A percentile compares a stretch with the other conserved stretches of the same genome.
These are phyloP conservation scores for Erigeron philadelphicus DNA, from an alignment of 140 eudicot genomes.

Conservation along the genomic window DNA sequence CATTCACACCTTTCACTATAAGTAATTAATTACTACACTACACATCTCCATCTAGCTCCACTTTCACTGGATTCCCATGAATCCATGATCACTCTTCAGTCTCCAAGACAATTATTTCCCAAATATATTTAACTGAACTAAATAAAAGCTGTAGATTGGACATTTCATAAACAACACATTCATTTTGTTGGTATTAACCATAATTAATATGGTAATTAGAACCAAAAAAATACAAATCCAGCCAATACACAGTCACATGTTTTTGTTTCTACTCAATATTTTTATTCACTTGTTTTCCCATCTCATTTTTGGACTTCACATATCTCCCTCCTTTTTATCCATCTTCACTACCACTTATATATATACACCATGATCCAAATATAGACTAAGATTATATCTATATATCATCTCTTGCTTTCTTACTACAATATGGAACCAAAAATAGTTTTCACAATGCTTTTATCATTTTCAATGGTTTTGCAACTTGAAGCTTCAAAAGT, in stretches of 20 bases:
- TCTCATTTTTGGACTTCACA: conserved; percentile 23
- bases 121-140: background rate
- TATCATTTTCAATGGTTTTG: conserved; percentile 25
- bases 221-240: conserved; percentile 17
- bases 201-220: conserved; percentile 5
- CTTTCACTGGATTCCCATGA: conserved; percentile 32
- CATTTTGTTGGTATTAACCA: conserved; percentile 21
- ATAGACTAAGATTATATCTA: background rate
- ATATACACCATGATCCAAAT: background rate
- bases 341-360: conserved; percentile 8
- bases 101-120: background rate
- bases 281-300: conserved; percentile 6
- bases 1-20: conserved; percentile 12
- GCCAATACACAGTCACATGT: conserved; percentile 81
- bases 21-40: background rate
- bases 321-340: conserved; percentile 23
- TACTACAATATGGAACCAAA: conserved; percentile 31
- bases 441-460: conserved; percentile 10
- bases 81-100: background rate
- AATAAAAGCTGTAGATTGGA: conserved; percentile 17
- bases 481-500: conserved; percentile 40
- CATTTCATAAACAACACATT: conserved; percentile 11
- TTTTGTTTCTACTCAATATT: conserved; percentile 45
- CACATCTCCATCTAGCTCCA: conserved; percentile 10
- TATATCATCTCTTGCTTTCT: conserved; percentile 1